Base-by-base conservation (phyloP, 2,329 filamentous ascomycete species). In the Macrophomina phaseolina region DNA sequence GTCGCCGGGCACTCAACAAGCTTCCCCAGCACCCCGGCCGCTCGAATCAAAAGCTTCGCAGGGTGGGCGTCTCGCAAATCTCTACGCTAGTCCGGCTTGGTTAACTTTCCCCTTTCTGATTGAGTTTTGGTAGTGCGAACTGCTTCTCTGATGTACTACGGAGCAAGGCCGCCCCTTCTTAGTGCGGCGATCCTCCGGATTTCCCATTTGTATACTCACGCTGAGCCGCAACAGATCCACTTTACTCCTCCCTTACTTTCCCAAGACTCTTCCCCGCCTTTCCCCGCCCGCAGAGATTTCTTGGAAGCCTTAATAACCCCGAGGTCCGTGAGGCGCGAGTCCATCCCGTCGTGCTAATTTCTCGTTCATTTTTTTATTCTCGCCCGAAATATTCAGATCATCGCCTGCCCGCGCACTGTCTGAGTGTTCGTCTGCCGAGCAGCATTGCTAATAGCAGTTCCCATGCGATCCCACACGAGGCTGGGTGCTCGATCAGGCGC, bases 161-260 rank as follows among this genome's bases (percentile, higher is more conserved):
- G 42, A 12, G 42, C 16, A 14, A 16, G 42, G 42, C 42, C 16
- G 42, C 42, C 8, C 11, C 5, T n/a, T n/a, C 56, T 60, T 32
- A 40, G 28, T 40, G 28, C 40, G 23, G 16, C 11, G 28, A 46
- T 60, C 28, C 28, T 34, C 56, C 55, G 14, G 28, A 60, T 46
- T 16, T 55, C 23, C 55, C 14, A 30, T 36, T 16, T 28, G 34
- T 8, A 23, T 16, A 28, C 23, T 23, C 7, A 11, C 23, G 30
- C 8, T 32, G 40, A 60, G 56, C 56, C 56, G 56, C 56, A 60
- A 46, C 23, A 28, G 23, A 46, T 60, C 56, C 56, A 46, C 56
- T 36, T 48, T 60, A 38, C 38, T 48, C 38, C 30, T 60, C 53
- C 34, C 53, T 40, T 46, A 32, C 23, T 40, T 45, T 32, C 32